A percentile compares a stretch with the other conserved stretches of the same genome.
These are phyloP conservation scores for Cryptococcus wingfieldii DNA, from an alignment of 1,284 basidiomycete species.

Conservation along the genomic window DNA sequence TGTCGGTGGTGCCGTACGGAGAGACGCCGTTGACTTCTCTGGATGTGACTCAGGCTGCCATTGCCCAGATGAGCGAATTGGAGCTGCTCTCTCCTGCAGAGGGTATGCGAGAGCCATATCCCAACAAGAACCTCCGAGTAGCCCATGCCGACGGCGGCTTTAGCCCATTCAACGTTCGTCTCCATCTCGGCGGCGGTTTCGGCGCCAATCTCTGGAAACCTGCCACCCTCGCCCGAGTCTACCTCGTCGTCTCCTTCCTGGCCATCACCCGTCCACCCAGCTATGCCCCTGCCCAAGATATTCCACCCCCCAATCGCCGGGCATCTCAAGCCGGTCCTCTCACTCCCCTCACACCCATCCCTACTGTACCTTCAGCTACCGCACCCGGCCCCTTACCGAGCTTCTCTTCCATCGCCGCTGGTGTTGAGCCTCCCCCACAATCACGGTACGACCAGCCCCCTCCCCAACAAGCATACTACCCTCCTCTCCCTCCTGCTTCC, in stretches of 20 bases:
- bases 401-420: slow-evolving; percentile 23
- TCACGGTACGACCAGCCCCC: slow-evolving; percentile 11
- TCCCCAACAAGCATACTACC: slow-evolving; percentile 10
- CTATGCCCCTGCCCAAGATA: not conserved
- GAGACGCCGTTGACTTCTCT: slow-evolving; percentile 20
- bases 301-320: not conserved
- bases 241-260: slow-evolving; percentile 41
- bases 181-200: slow-evolving; percentile 43
- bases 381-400: slow-evolving; percentile 12
- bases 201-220: slow-evolving; percentile 37
- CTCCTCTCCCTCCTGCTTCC: slow-evolving; percentile 2
- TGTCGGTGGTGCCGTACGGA: slow-evolving; percentile 23
- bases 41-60: slow-evolving; percentile 30
- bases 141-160: slow-evolving; percentile 29
- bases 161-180: slow-evolving; percentile 36
- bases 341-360: slow-evolving; percentile 18
- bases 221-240: slow-evolving; percentile 30
- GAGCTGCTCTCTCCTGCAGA: slow-evolving; percentile 39
- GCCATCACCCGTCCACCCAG: slow-evolving; percentile 22
- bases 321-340: slow-evolving; percentile 15
- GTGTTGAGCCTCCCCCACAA: slow-evolving; percentile 17
- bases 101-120: slow-evolving; percentile 43
- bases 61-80: slow-evolving; percentile 26
- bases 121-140: slow-evolving; percentile 40
- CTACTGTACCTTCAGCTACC: not conserved